Evolutionary conservation across 805 yeast genomes (phyloP), one percentile per base, ranked within the genome.

Genomic region (Candida mattraensis): DNA sequence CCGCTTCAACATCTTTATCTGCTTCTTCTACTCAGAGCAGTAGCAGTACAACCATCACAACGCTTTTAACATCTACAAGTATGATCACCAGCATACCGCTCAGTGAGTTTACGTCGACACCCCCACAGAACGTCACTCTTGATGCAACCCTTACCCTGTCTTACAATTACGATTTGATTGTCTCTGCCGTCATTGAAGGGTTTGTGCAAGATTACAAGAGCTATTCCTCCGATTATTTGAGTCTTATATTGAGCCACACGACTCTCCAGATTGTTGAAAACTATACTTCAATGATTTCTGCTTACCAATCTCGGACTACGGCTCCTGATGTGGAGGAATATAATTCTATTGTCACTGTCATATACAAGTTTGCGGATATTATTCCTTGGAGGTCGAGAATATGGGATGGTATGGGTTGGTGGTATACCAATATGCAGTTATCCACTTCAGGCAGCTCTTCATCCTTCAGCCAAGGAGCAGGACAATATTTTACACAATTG

Each of bases 401-500:
- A 4, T 41, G 42, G 42, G 45, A 42, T 24, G 45, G 42, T 3
- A 42, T 42, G 45, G 45, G 45, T 9, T 41, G 45, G 42, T 41
- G 37, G 31, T 41, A 41, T 24, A 41, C 45, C 25, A 32, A 41
- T 28, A 33, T 30, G 28, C 21, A 35, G 29, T 17, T 37, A 10
- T 27, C 33, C 20, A 14, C 19, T 5, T 24, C 25, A 11, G 37
- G 28, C 2, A 27, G 35, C 9, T 26, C 33, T 4, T 5, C 17
- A 3, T 13, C 28, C 14, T 42, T 34, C 19, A 21, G 24, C 9
- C 19, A 19, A 26, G 45, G 45, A 13, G 36, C 31, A 11, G 45
- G 45, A 4, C 45, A 42, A 17, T 30, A 31, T 7, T 37, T 42
- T 35, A 42, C 35, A n/a, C 42, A 42, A 22, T 22, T 42, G 26